These are phyloP conservation scores for Penicillium coprophilum DNA, from an alignment of 495 filamentous ascomycete species.

Conservation along the genomic window DNA sequence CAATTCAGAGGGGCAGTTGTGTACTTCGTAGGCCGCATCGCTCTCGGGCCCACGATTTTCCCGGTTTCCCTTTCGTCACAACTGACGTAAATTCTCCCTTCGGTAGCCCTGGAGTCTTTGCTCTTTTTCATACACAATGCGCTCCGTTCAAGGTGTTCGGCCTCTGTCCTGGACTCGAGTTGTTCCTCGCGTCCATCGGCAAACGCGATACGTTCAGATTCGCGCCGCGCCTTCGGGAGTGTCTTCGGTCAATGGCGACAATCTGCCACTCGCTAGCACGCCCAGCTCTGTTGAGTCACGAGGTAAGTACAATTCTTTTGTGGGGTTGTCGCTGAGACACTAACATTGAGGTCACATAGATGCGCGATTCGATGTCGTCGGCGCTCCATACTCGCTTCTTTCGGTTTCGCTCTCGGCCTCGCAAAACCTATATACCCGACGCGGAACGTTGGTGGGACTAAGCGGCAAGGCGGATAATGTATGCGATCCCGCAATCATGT, in stretches of 20 bases:
- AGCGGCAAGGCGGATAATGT: slow-evolving; percentile 91
- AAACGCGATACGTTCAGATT: slow-evolving; percentile 46
- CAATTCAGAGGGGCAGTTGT: slow-evolving; percentile 25
- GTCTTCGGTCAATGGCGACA: slow-evolving; percentile 37
- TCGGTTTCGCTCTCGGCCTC: slow-evolving; percentile 90
- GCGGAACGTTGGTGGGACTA: slow-evolving; percentile 85
- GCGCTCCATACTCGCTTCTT: slow-evolving; percentile 84
- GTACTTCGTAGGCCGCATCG: slow-evolving; percentile 13
- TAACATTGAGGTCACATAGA: slow-evolving; percentile 49
- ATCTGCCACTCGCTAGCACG: slow-evolving; percentile 42
- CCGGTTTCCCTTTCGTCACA: slow-evolving; percentile 21
- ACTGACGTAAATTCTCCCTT: slow-evolving; percentile 37
- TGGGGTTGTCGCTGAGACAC: neutral
- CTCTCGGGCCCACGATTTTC: slow-evolving; percentile 34
- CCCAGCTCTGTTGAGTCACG: slow-evolving; percentile 43
- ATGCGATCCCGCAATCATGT: slow-evolving; percentile 16
- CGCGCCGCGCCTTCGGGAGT: slow-evolving; percentile 42
- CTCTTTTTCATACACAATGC: slow-evolving; percentile 30
- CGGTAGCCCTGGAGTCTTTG: neutral
- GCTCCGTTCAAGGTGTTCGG: slow-evolving; percentile 41
- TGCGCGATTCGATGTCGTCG: slow-evolving; percentile 91
- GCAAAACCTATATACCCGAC: slow-evolving; percentile 85
- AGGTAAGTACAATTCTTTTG: slow-evolving; percentile 24
- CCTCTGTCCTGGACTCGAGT: slow-evolving; percentile 41
- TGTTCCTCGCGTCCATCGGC: slow-evolving; percentile 32